These are phyloP conservation scores for Brasenia schreberi DNA, from an alignment of 164 flowering plant genomes.

Conservation along the genomic window DNA sequence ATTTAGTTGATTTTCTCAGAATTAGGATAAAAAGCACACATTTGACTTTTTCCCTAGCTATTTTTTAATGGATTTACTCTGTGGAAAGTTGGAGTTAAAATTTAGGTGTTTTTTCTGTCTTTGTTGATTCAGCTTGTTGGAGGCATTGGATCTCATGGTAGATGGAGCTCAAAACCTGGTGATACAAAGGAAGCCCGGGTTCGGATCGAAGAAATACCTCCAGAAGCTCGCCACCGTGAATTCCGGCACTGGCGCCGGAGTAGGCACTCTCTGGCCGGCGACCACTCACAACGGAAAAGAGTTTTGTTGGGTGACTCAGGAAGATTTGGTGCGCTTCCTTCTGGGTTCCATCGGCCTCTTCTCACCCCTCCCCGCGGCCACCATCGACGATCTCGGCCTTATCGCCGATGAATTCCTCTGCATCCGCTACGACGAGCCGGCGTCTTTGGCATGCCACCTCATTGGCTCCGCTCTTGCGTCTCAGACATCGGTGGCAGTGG, in stretches of 20 bases:
- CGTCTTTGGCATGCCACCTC: conserved; percentile 22
- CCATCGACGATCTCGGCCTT: conserved; percentile 52
- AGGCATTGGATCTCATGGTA: conserved; percentile 63
- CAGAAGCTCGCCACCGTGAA: background rate
- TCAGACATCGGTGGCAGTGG: conserved; percentile 72
- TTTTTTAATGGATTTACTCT: too few species aligned
- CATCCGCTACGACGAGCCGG: conserved; percentile 48
- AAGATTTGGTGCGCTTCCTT: conserved; percentile 64
- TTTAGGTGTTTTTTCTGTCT: too few species aligned
- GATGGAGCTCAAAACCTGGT: conserved; percentile 73
- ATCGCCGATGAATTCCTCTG: conserved; percentile 28
- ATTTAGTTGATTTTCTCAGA: too few species aligned
- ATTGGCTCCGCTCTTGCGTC: conserved; percentile 18
- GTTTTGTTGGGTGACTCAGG: conserved; percentile 85
- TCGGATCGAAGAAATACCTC: background rate
- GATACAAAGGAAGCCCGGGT: too few species aligned
- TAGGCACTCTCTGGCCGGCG: too few species aligned
- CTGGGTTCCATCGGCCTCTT: conserved; percentile 67
- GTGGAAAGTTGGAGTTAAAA: too few species aligned
- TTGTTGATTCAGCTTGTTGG: conserved; percentile 36
- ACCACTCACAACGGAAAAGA: conserved; percentile 33
- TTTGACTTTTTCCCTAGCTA: too few species aligned
- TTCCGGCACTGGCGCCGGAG: too few species aligned
- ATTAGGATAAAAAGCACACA: too few species aligned
- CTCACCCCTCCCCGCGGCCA: conserved; percentile 45